phyloP scores from a whole-genome alignment of 2,329 filamentous ascomycete species.

The Didymella glomerata region DNA sequence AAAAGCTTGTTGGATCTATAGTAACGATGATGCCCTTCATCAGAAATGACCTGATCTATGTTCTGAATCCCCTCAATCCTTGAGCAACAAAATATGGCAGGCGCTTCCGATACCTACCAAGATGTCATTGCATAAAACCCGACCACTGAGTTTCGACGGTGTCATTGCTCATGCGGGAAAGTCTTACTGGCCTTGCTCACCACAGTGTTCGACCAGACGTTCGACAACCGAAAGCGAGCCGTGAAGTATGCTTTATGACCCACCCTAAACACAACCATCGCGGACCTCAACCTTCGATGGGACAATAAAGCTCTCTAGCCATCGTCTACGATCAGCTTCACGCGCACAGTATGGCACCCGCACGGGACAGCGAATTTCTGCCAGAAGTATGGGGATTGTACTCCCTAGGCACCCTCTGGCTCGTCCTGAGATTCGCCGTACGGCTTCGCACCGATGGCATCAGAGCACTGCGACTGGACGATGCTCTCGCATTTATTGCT shows the following conservation, averaged over 20 bases:
- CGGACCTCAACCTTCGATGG: background rate
- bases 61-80: background rate
- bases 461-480: constrained; percentile 9
- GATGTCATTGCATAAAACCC: background rate
- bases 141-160: background rate
- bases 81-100: background rate
- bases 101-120: background rate
- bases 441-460: constrained; percentile 12
- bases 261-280: background rate
- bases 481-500: constrained; percentile 14
- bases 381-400: constrained; percentile 19
- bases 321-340: background rate
- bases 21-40: background rate
- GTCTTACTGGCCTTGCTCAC: background rate
- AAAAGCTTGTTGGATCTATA: background rate
- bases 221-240: background rate
- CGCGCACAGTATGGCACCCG: constrained; percentile 11
- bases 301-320: no score
- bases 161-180: background rate
- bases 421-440: constrained; percentile 12
- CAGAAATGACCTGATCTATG: background rate
- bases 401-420: constrained; percentile 12
- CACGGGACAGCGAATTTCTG: constrained; percentile 17
- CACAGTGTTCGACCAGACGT: background rate
- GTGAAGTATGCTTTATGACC: background rate